A percentile compares a stretch with the other conserved stretches of the same genome.
These are phyloP conservation scores for Microstegium vimineum DNA, from an alignment of 176 grass and related monocot genomes.

Conservation along the genomic window DNA sequence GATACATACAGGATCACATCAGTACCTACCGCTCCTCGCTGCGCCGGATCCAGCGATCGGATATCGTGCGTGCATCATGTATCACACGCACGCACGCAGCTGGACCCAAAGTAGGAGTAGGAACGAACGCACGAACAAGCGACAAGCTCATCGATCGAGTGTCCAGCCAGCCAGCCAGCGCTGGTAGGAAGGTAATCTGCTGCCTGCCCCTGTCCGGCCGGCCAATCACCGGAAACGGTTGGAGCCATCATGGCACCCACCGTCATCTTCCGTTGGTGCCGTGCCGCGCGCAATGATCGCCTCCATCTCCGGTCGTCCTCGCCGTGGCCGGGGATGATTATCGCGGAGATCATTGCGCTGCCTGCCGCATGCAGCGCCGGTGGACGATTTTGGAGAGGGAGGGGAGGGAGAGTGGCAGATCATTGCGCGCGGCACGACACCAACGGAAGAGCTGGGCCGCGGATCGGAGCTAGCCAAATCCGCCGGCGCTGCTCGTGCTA, in stretches of 20 bases:
- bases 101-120: background rate
- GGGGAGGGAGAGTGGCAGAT: too few relatives aligned
- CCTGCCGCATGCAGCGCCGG: background rate
- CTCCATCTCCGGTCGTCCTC: background rate
- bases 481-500: too few relatives aligned
- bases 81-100: background rate
- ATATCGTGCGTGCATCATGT: background rate
- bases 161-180: constrained; percentile 11
- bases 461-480: too few relatives aligned
- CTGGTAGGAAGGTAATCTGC: background rate
- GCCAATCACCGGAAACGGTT: constrained; percentile 16
- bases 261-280: background rate
- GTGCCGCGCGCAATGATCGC: background rate
- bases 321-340: background rate
- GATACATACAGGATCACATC: background rate
- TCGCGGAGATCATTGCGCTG: constrained; percentile 1
- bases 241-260: constrained; percentile 9
- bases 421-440: too few relatives aligned
- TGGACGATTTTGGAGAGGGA: background rate
- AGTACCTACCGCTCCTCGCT: too few relatives aligned
- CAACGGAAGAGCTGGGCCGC: too few relatives aligned
- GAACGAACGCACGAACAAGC: background rate
- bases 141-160: background rate
- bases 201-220: background rate
- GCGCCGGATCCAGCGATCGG: background rate